Evolutionary conservation across 2,329 filamentous ascomycete species (phyloP), one percentile per base, ranked within the genome.

Genomic region (Ceratocystis ficicola): DNA sequence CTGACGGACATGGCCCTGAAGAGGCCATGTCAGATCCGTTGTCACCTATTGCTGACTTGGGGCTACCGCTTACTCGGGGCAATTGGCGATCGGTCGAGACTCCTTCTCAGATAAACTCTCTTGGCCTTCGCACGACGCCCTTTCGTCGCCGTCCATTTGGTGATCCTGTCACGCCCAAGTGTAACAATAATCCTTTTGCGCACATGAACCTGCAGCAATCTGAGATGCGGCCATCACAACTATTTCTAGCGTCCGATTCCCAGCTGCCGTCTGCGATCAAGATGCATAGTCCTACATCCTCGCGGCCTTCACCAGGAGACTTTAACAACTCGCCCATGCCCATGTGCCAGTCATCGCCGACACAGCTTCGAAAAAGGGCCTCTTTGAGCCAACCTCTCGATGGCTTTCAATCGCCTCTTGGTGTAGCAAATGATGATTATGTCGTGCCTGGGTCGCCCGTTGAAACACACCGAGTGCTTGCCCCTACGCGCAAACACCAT

Each of bases 281-380:
- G 70, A 75, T 74, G 28, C 72, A 75, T 59, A 84, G 81, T 67
- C 82, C 82, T 22, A 84, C 82, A 0, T 84, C 81, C 1, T 84
- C 82, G 1, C 76, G 82, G 10, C 82, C 82, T 0, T 85, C 82
- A 1, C 82, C 82, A 0, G 74, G 77, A 52, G 70, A 78, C 3
- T 77, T 80, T 10, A 72, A 75, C 28, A 76, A 80, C 63, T 73
- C 75, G 0, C 77, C 79, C 3, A 81, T 80, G 1, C 76, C 80
- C 0, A 79, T 79, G 55, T 72, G 74, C 1, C 71, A 76, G 1
- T 62, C 46, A 22, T 67, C 55, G 12, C 46, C 62, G 7, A 50
- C 55, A 6, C 55, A 59, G 15, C 28, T 59, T 17, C 55, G 55
- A 2, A 59, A 32, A 30, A 30, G 55, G 5, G 55, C 55, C 5